Percentiles rank a stretch among this genome's conserved stretches.
phyloP scores from a whole-genome alignment of 176 grass and related monocot genomes.

The Aegilops longissima region DNA sequence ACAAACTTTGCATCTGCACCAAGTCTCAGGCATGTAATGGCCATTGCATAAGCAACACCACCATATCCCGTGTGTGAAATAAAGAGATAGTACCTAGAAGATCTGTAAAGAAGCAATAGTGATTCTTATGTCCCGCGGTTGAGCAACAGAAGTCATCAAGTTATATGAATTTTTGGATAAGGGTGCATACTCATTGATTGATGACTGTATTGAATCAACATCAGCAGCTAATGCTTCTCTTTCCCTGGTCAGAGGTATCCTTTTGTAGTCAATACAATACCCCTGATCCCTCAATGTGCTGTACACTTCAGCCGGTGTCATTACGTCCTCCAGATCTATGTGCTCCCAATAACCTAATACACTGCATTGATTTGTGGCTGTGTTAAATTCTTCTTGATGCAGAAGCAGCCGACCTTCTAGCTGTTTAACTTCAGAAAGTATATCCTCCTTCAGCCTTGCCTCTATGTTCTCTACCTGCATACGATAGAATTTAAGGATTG shows the following conservation, averaged over 20 bases:
- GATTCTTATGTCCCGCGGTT: constrained; percentile 8
- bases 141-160: constrained; percentile 5
- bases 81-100: constrained; percentile 85
- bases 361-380: constrained; percentile 52
- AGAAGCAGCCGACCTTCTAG: constrained; percentile 77
- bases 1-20: constrained; percentile 78
- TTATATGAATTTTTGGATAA: constrained; percentile 13
- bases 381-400: constrained; percentile 77
- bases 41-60: constrained; percentile 95
- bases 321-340: constrained; percentile 66
- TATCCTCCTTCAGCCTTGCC: constrained; percentile 91
- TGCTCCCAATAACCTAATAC: constrained; percentile 98
- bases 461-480: constrained; percentile 89
- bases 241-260: constrained; percentile 94
- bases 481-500: constrained; percentile 30
- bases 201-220: constrained; percentile 93
- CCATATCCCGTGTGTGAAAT: constrained; percentile 94
- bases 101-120: constrained; percentile 56
- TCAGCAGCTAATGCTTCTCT: constrained; percentile 95
- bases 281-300: constrained; percentile 58
- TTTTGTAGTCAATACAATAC: constrained; percentile 75
- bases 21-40: constrained; percentile 80
- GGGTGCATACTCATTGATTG: constrained; percentile 58
- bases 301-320: constrained; percentile 88
- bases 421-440: constrained; percentile 75